Percentiles rank a stretch among this genome's conserved stretches.
phyloP scores from a whole-genome alignment of 2,329 filamentous ascomycete genomes.

The Fusarium sambucinum region DNA sequence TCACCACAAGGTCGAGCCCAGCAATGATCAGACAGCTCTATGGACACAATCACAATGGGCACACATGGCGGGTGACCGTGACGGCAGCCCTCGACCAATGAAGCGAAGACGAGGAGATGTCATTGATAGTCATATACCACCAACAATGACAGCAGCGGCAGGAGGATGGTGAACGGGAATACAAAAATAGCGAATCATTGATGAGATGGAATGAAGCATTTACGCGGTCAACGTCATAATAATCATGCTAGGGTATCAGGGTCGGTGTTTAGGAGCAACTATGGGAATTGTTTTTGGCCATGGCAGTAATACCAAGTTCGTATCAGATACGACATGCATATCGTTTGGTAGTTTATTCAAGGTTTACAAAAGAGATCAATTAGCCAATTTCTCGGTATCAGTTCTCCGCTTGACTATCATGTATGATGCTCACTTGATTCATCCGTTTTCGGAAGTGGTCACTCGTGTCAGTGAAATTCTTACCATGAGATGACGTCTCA shows the following conservation, averaged over 20 bases:
- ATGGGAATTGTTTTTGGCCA: slow-evolving; percentile 20
- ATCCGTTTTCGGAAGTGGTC: background rate
- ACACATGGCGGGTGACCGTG: slow-evolving; percentile 52
- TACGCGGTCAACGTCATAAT: slow-evolving; percentile 34
- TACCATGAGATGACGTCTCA: slow-evolving; percentile 4
- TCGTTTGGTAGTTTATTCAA: slow-evolving; percentile 28
- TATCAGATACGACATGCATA: slow-evolving; percentile 25
- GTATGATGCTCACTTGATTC: background rate
- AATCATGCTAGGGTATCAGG: slow-evolving; percentile 20
- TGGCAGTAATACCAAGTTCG: slow-evolving; percentile 37
- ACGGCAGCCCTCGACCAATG: slow-evolving; percentile 53
- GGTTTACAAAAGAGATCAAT: slow-evolving; percentile 14
- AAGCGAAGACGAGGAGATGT: slow-evolving; percentile 54
- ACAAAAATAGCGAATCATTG: slow-evolving; percentile 12
- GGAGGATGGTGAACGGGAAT: slow-evolving; percentile 49
- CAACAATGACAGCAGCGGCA: slow-evolving; percentile 47
- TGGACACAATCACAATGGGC: slow-evolving; percentile 55
- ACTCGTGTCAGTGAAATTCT: slow-evolving; percentile 2
- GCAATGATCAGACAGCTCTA: slow-evolving; percentile 48
- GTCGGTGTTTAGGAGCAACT: slow-evolving; percentile 21
- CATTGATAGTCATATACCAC: slow-evolving; percentile 51
- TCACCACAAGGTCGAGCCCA: slow-evolving; percentile 50
- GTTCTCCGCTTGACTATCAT: background rate
- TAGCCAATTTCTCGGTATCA: background rate
- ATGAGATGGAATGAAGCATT: slow-evolving; percentile 34